These are phyloP conservation scores for Hypholoma sublateritium DNA, from an alignment of 768 basidiomycete genomes.

Conservation along the genomic window DNA sequence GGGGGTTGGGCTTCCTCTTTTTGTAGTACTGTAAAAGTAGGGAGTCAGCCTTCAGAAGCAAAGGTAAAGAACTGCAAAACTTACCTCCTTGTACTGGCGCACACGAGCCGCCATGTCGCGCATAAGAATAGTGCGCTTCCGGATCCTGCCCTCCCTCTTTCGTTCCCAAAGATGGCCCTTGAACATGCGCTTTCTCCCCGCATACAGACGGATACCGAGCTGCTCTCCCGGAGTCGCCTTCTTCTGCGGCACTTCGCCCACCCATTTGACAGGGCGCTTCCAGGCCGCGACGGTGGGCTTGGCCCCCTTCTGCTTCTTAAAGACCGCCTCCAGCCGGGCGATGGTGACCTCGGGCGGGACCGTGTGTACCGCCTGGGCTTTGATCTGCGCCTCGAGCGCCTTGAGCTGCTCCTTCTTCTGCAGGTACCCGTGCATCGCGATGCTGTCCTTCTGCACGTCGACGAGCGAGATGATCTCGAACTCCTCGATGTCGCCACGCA, in stretches of 20 bases:
- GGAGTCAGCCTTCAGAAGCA: slow-evolving; percentile 2
- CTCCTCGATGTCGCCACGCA: not conserved
- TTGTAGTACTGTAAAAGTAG: slow-evolving; percentile 39
- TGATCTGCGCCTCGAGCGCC: not conserved
- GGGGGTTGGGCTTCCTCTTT: slow-evolving; percentile 55
- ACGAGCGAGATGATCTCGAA: not conserved
- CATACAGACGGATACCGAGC: slow-evolving; percentile 65
- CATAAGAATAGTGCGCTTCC: slow-evolving; percentile 56
- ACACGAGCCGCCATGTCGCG: slow-evolving; percentile 71
- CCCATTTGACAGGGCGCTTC: slow-evolving; percentile 34
- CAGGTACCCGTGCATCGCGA: not conserved
- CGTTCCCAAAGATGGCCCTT: slow-evolving; percentile 92
- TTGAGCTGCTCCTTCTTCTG: not conserved
- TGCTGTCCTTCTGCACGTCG: not conserved
- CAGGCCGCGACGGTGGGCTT: not conserved
- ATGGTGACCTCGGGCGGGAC: not conserved
- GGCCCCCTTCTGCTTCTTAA: not conserved
- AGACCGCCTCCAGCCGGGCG: not conserved
- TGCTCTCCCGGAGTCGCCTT: slow-evolving; percentile 49
- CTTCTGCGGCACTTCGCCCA: slow-evolving; percentile 39
- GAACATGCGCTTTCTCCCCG: slow-evolving; percentile 83
- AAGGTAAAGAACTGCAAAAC: slow-evolving; percentile 21
- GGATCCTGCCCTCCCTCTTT: slow-evolving; percentile 42
- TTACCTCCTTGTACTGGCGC: slow-evolving; percentile 61
- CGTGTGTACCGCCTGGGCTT: not conserved